These are phyloP conservation scores for Penicillium psychrosexuale DNA, from an alignment of 2,329 filamentous ascomycete species.

Conservation along the genomic window DNA sequence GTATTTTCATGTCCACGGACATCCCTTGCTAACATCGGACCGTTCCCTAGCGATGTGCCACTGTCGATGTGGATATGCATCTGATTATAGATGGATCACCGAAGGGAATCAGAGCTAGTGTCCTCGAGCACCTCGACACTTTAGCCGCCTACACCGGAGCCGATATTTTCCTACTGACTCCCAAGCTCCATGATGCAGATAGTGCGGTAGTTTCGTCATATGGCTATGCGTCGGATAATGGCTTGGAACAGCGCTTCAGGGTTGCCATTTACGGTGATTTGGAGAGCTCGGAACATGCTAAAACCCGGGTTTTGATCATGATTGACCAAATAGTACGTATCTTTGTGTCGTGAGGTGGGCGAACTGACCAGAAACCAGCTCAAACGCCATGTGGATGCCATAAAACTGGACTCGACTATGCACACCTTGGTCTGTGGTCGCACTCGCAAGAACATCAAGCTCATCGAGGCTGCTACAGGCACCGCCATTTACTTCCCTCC, in stretches of 20 bases:
- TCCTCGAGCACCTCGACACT: conserved; percentile 80
- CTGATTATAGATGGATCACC: conserved; percentile 75
- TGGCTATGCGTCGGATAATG: conserved; percentile 73
- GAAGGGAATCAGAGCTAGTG: conserved; percentile 67
- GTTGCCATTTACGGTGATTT: conserved; percentile 94
- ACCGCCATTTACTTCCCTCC: conserved; percentile 98
- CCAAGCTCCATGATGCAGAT: conserved; percentile 77
- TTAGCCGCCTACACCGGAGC: conserved; percentile 87
- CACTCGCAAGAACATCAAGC: conserved; percentile 94
- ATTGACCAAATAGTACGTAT: conserved; percentile 80
- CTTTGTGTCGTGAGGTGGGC: conserved; percentile 15
- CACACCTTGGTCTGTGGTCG: conserved; percentile 92
- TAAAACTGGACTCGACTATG: conserved; percentile 79
- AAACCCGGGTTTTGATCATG: conserved; percentile 92
- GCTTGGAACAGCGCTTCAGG: conserved; percentile 82
- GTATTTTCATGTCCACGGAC: conserved; percentile 6
- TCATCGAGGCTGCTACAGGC: conserved; percentile 91
- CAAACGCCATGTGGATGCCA: conserved; percentile 65
- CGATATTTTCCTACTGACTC: conserved; percentile 92
- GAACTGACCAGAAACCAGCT: conserved; percentile 39
- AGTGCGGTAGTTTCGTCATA: conserved; percentile 70
- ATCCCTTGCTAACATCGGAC: conserved; percentile 20
- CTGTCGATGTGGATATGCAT: conserved; percentile 87
- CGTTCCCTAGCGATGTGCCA: conserved; percentile 72
- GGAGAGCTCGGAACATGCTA: conserved; percentile 93